phyloP scores from a whole-genome alignment of 2,329 filamentous ascomycete genomes.

The Metarhizium anisopliae region DNA sequence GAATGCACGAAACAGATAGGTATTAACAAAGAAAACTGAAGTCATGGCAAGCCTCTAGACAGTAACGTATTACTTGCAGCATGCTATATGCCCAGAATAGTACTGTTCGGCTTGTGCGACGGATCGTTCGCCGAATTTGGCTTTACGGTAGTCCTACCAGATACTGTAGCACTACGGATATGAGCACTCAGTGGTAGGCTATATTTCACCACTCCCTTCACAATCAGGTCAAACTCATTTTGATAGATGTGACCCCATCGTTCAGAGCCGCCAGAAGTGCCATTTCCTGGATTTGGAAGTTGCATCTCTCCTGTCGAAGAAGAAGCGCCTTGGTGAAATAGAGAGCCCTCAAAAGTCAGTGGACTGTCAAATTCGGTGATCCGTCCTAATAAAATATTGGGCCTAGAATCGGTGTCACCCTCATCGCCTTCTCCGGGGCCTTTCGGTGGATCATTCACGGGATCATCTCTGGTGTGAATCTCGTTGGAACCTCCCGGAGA shows the following conservation, averaged over 20 bases:
- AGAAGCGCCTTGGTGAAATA: conserved; percentile 65
- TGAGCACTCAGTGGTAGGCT: conserved; percentile 53
- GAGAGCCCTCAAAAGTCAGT: conserved; percentile 80
- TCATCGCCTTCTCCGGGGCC: conserved; percentile 35
- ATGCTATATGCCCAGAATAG: conserved; percentile 27
- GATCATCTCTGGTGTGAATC: conserved; percentile 21
- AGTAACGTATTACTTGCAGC: neutral
- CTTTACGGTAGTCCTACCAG: conserved; percentile 50
- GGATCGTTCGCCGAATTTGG: conserved; percentile 54
- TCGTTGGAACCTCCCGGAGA: conserved; percentile 19
- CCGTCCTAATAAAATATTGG: conserved; percentile 86
- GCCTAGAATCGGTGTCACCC: conserved; percentile 50
- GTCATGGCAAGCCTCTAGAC: neutral
- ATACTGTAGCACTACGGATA: conserved; percentile 49
- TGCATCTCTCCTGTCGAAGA: conserved; percentile 77
- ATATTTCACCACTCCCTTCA: conserved; percentile 87
- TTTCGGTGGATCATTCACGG: conserved; percentile 29
- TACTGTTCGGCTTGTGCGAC: conserved; percentile 67
- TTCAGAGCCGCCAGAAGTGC: conserved; percentile 73
- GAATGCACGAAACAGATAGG: conserved; percentile 11
- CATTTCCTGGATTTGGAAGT: conserved; percentile 75
- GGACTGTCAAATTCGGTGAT: conserved; percentile 82
- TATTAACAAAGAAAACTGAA: neutral
- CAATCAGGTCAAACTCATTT: conserved; percentile 86
- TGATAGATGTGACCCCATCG: conserved; percentile 87